Evolutionary conservation across 345 rosid species (phyloP).

Genomic region (Eucalyptus pauciflora): DNA sequence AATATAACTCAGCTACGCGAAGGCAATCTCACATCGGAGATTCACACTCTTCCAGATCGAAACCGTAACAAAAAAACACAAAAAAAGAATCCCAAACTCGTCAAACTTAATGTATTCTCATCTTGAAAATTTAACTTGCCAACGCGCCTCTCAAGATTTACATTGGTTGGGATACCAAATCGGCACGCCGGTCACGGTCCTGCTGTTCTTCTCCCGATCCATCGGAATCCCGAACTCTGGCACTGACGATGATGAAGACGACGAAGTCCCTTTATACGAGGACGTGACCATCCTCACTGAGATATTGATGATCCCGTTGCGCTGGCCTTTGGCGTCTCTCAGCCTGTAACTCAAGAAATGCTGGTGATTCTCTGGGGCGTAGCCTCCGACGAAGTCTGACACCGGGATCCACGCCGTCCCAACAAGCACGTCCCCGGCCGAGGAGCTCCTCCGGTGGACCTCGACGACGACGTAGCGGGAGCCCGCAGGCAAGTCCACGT

Average conservation of each 20-base stretch:
- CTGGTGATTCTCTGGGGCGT: neutral
- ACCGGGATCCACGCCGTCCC: slow-evolving; percentile 1
- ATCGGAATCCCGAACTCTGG: neutral
- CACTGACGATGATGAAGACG: neutral
- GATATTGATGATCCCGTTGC: neutral
- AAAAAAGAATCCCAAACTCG: neutral
- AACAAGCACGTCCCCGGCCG: neutral
- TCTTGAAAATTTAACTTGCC: neutral
- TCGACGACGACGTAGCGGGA: neutral
- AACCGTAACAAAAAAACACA: neutral
- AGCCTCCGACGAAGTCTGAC: neutral
- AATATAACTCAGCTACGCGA: neutral
- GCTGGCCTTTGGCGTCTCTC: neutral
- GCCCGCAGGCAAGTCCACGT: neutral
- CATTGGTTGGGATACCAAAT: neutral
- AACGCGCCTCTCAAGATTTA: neutral
- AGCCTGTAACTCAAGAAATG: neutral
- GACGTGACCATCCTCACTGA: neutral
- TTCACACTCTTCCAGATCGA: neutral
- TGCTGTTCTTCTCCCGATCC: neutral
- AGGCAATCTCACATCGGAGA: neutral
- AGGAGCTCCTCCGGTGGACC: neutral
- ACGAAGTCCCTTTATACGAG: neutral
- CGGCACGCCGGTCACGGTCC: neutral
- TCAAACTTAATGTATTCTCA: neutral